Evolutionary conservation across 2,329 filamentous ascomycete genomes (phyloP).

Genomic region (Chalaropsis ovoidea): DNA sequence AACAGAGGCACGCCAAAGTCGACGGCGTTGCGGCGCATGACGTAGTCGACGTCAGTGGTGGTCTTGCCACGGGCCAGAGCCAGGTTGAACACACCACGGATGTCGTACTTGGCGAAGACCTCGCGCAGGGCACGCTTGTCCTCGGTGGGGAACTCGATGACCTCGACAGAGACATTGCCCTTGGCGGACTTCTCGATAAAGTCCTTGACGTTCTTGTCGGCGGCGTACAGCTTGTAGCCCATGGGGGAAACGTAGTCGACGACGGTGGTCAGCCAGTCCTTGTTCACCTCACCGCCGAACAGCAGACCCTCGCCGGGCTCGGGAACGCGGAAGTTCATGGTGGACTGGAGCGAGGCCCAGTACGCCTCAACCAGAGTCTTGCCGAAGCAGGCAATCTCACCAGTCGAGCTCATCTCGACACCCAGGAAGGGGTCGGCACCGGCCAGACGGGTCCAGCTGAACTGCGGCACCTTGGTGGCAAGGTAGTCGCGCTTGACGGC

Average conservation of each 20-base stretch:
- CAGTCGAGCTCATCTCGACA: constrained; percentile 93
- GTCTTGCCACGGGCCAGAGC: constrained; percentile 75
- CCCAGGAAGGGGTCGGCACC: constrained; percentile 95
- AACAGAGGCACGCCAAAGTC: constrained; percentile 97
- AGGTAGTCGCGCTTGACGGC: constrained; percentile 77
- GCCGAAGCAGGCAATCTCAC: constrained; percentile 98
- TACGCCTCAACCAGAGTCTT: constrained; percentile 94
- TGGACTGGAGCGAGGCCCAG: constrained; percentile 91
- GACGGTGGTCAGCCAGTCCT: constrained; percentile 62
- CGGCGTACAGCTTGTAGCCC: constrained; percentile 89
- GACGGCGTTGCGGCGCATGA: constrained; percentile 89
- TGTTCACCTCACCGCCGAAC: constrained; percentile 72
- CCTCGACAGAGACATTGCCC: constrained; percentile 61
- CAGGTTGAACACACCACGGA: constrained; percentile 91
- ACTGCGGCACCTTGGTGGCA: constrained; percentile 96
- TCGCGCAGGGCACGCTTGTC: constrained; percentile 92
- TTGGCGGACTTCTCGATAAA: constrained; percentile 66
- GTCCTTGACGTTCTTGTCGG: constrained; percentile 67
- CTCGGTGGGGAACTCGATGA: constrained; percentile 93
- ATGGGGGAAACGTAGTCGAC: constrained; percentile 81
- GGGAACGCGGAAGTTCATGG: constrained; percentile 90
- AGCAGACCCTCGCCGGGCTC: constrained; percentile 91
- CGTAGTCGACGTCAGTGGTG: constrained; percentile 84
- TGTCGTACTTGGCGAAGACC: constrained; percentile 94
- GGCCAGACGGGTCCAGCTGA: constrained; percentile 96